Conservation (phyloP, 176 grass and related monocot species). For the Rhipidocladum racemiflorum region DNA sequence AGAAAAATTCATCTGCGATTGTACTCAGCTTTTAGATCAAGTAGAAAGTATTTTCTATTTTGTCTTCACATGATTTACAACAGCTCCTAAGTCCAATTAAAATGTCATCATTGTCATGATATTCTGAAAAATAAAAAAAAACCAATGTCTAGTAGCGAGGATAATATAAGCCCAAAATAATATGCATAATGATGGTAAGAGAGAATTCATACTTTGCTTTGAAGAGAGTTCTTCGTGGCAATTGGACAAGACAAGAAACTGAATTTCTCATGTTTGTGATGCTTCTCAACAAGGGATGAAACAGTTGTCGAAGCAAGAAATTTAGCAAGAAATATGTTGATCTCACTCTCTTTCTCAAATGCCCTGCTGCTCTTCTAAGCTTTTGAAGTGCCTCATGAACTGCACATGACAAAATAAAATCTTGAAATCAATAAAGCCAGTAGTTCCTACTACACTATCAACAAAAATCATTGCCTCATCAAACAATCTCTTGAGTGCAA, state of each 20-base stretch:
- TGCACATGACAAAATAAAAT: slow-evolving; percentile 73
- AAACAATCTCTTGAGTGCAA: neutral
- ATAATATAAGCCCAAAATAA: slow-evolving; percentile 8
- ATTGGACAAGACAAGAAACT: slow-evolving; percentile 83
- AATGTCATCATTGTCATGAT: too few relatives aligned
- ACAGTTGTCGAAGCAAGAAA: slow-evolving; percentile 91
- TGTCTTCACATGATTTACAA: too few relatives aligned
- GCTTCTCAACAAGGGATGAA: slow-evolving; percentile 82
- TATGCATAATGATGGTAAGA: slow-evolving; percentile 17
- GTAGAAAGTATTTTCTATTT: too few relatives aligned
- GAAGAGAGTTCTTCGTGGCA: slow-evolving; percentile 81
- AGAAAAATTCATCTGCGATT: too few relatives aligned
- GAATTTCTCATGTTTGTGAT: slow-evolving; percentile 83
- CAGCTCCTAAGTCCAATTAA: too few relatives aligned
- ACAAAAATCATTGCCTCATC: neutral
- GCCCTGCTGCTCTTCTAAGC: slow-evolving; percentile 70
- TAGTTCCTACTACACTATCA: neutral
- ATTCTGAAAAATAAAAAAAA: too few relatives aligned
- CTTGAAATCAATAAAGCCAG: slow-evolving; percentile 32
- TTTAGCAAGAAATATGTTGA: slow-evolving; percentile 80
- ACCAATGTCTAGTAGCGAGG: too few relatives aligned
- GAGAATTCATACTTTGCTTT: slow-evolving; percentile 69
- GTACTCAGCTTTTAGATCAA: too few relatives aligned
- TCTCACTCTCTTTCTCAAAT: slow-evolving; percentile 94
- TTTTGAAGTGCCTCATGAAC: slow-evolving; percentile 73